Base-by-base conservation (phyloP, 768 basidiomycete genomes). In the Pleurotus pulmonarius region DNA sequence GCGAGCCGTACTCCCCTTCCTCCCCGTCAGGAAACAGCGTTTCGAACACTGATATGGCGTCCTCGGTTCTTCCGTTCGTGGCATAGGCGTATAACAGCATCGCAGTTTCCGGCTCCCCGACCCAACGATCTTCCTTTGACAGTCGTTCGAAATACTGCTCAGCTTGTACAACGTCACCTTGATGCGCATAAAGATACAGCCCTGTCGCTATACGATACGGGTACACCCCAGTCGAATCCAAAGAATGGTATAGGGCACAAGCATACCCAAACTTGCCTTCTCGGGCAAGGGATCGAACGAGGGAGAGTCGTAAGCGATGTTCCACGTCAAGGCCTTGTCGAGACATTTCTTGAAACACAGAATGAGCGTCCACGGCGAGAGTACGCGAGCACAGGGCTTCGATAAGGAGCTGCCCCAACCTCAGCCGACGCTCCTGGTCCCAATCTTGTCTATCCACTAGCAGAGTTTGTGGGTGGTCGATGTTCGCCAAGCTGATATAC, bases 71-170 rank as follows among this genome's bases (percentile, higher is more conserved):
- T 12, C 80, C 80, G 9, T 71, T 64, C 26, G 75, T 69, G 4
- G 86, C 85, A 63, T 83, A 75, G 0, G 80, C 76, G 58, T 83
- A 80, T 65, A 92, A 70, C 24, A 83, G 63, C 69, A 77, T 71
- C n/a, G 74, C 71, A 41, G 72, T 69, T 47, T 76, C 74, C 13
- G 60, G 59, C 2, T 59, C 22, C 0, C 60, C 58, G 38, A 62
- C 65, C 65, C 68, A 65, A 3, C 66, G 61, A 16, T 62, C 64
- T 9, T 67, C 64, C 9, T 67, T 65, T 8, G 61, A 41, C 45
- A 85, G 66, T 8, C 59, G 60, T 40, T 69, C 56, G 61, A 75
- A 86, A 60, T 73, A 77, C 18, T 69, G 61, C 52, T 84, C 69
- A 0, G 82, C 76, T 5, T 70, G 69, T 22, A 63, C 61, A 15